A percentile compares a stretch with the other conserved stretches of the same genome.
These are phyloP conservation scores for Yamadazyma blattariae DNA, from an alignment of 1,139 yeast genomes.

Conservation along the genomic window DNA sequence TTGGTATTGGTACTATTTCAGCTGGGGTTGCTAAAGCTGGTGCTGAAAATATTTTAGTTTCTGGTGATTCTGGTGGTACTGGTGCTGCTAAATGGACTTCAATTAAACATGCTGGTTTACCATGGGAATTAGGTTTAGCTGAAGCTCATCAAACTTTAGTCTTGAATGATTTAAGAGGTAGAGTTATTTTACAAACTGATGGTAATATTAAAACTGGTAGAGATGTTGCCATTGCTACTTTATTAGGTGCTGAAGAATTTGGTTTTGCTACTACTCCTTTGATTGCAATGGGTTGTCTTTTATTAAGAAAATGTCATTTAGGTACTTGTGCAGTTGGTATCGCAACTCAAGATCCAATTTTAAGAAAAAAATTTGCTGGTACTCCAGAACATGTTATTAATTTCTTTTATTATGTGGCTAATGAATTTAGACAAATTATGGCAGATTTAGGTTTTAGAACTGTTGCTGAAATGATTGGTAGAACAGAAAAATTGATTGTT, in stretches of 20 bases:
- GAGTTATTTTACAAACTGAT: conserved; percentile 93
- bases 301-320: conserved; percentile 92
- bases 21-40: conserved; percentile 99
- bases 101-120: conserved; percentile 94
- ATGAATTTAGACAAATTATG: conserved; percentile 90
- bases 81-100: conserved; percentile 99
- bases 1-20: conserved; percentile 98
- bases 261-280: conserved; percentile 97
- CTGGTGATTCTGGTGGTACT: conserved; percentile 99
- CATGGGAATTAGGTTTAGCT: conserved; percentile 98
- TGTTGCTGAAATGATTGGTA: conserved; percentile 96
- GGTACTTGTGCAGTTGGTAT: conserved; percentile 98
- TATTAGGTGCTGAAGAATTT: conserved; percentile 98
- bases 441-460: conserved; percentile 94
- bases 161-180: conserved; percentile 90
- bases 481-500: conserved; percentile 83
- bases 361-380: conserved; percentile 89
- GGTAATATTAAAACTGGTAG: conserved; percentile 97
- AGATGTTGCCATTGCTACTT: conserved; percentile 93
- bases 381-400: conserved; percentile 98
- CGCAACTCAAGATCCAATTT: conserved; percentile 96
- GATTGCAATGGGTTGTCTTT: conserved; percentile 95
- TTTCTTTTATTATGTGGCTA: conserved; percentile 92
- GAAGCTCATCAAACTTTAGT: conserved; percentile 98
- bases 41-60: conserved; percentile 91